These are phyloP conservation scores for Geotrichum bryndzae DNA, from an alignment of 1,139 yeast species.

Conservation along the genomic window DNA sequence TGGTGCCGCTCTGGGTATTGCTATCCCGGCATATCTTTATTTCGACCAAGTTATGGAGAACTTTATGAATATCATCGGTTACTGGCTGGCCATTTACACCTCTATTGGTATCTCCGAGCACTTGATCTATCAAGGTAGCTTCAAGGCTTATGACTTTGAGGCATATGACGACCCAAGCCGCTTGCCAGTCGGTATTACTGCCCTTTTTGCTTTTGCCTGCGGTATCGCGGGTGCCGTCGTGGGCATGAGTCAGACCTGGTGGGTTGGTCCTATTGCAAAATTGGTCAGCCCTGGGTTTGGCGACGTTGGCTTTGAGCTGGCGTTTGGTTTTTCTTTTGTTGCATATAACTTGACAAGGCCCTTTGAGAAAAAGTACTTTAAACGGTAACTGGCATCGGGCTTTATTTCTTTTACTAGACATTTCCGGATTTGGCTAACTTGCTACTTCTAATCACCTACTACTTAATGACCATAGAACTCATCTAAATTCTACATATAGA, in stretches of 20 bases:
- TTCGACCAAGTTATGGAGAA: conserved; percentile 69
- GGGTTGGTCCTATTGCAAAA: conserved; percentile 59
- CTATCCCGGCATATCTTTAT: conserved; percentile 78
- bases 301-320: conserved; percentile 83
- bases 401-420: not conserved
- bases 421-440: not conserved
- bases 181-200: conserved; percentile 74
- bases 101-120: conserved; percentile 71
- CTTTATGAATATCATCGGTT: conserved; percentile 86
- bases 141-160: conserved; percentile 55
- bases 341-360: conserved; percentile 59
- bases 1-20: conserved; percentile 70
- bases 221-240: conserved; percentile 82
- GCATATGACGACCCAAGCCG: conserved; percentile 51
- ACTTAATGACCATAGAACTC: not conserved
- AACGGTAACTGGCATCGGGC: conserved; percentile 22
- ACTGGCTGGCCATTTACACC: conserved; percentile 83
- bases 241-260: conserved; percentile 87
- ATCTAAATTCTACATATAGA: not conserved
- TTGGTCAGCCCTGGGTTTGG: conserved; percentile 67
- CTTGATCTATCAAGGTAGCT: conserved; percentile 57
- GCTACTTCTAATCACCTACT: not conserved
- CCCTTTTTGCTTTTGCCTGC: conserved; percentile 66
- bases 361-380: conserved; percentile 43
- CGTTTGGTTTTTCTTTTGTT: conserved; percentile 61